Base-by-base conservation (phyloP, 352 stramenopile species). In the Globisporangium takayamanum region DNA sequence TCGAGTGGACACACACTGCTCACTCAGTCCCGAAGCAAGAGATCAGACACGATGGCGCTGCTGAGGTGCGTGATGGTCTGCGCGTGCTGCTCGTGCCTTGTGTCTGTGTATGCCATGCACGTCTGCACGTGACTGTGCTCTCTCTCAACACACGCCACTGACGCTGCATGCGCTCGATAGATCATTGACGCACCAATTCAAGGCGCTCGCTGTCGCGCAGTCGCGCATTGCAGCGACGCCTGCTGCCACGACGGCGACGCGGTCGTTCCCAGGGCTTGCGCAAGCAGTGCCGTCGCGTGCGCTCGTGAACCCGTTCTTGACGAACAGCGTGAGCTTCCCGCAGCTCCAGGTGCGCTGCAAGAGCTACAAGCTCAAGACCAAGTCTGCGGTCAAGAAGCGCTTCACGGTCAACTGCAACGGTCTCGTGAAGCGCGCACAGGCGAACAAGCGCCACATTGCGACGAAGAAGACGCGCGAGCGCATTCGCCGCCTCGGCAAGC, bases 301-400 rank as follows among this genome's bases (percentile, higher is more conserved):
- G 41, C 33, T 64, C n/a, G 47, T 59, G 56, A 64, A 55, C 20
- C 37, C 53, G 46, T 63, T 78, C 8, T 25, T 62, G 50, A 47
- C 53, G 30, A 53, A 20, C 18, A 50, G 16, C 5, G 33, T 42
- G 22, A 58, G 49, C 12, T 76, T 83, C 57, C 70, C 66, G 60
- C 68, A 78, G 60, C 54, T 80, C 54, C 76, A 86, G 60, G 63
- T 85, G 50, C 82, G 80, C 49, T 62, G 68, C 47, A 92, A 84
- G 76, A 75, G 76, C 52, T 90, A 89, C 72, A 92, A 92, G 65
- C 78, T 90, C 68, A 90, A 89, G 75, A 82, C 73, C 41, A 92
- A 90, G 70, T 78, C 82, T 53, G 61, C 79, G 12, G 82, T 92
- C 25, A 92, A 92, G 70, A 92, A 92, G 68, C 83, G 83, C 67